Conservation (phyloP, 2,329 filamentous ascomycete species). For the Corynespora cassiicola region DNA sequence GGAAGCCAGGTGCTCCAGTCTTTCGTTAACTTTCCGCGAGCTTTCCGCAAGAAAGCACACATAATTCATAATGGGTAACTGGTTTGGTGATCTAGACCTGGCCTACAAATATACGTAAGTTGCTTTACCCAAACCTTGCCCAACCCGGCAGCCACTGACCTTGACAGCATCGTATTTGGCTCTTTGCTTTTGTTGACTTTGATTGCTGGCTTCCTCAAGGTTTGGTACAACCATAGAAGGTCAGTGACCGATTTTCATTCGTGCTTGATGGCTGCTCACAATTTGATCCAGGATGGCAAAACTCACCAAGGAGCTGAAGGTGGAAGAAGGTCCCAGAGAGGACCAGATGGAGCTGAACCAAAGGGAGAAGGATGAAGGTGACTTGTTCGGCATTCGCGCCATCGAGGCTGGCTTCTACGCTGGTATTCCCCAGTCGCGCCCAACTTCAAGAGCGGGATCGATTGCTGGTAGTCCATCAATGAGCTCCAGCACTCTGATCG, state of each 20-base stretch:
- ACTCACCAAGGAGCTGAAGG: slow-evolving; percentile 28
- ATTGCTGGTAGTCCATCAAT: slow-evolving; percentile 29
- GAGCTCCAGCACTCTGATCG: slow-evolving; percentile 43
- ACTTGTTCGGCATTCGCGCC: slow-evolving; percentile 49
- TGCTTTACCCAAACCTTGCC: background rate
- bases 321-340: slow-evolving; percentile 35
- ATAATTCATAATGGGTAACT: slow-evolving; percentile 32
- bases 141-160: slow-evolving; percentile 11
- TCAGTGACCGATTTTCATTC: slow-evolving; percentile 22
- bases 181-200: slow-evolving; percentile 38
- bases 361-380: slow-evolving; percentile 46
- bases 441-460: slow-evolving; percentile 44
- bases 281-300: slow-evolving; percentile 38
- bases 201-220: slow-evolving; percentile 40
- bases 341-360: slow-evolving; percentile 43
- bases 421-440: slow-evolving; percentile 47
- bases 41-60: background rate
- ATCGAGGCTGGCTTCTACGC: slow-evolving; percentile 51
- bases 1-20: slow-evolving; percentile 17
- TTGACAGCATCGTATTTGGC: slow-evolving; percentile 40
- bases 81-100: slow-evolving; percentile 43
- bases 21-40: slow-evolving; percentile 11
- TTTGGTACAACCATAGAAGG: slow-evolving; percentile 43
- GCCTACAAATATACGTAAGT: slow-evolving; percentile 47
- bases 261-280: background rate